phyloP scores from a whole-genome alignment of 2,329 filamentous ascomycete species.

The Aspergillus brasiliensis region DNA sequence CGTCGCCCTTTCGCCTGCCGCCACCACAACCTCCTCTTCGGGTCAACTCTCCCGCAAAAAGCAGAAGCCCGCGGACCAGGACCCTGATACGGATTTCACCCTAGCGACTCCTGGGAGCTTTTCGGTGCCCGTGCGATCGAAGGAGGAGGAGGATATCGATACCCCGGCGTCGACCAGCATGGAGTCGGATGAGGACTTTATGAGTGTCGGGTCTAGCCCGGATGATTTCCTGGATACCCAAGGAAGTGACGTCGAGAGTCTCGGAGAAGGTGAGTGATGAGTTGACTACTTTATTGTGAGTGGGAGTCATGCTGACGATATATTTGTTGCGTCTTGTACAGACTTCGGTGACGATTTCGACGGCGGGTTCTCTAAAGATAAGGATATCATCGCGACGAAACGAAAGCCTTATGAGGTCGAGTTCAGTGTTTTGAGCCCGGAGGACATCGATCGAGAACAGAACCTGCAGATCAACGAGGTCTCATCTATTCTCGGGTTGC shows the following conservation, averaged over 20 bases:
- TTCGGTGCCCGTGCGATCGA: slow-evolving; percentile 19
- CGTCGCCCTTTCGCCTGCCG: slow-evolving; percentile 26
- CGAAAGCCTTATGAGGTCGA: slow-evolving; percentile 80
- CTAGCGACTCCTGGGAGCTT: slow-evolving; percentile 13
- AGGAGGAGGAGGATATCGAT: slow-evolving; percentile 39
- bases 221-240: slow-evolving; percentile 67
- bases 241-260: slow-evolving; percentile 70
- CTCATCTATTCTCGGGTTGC: slow-evolving; percentile 84
- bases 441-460: slow-evolving; percentile 82
- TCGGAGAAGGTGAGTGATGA: slow-evolving; percentile 42
- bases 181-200: slow-evolving; percentile 95
- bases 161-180: slow-evolving; percentile 60
- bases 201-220: slow-evolving; percentile 79
- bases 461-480: slow-evolving; percentile 85
- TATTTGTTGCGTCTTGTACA: slow-evolving; percentile 18
- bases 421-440: slow-evolving; percentile 77
- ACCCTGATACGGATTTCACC: slow-evolving; percentile 14
- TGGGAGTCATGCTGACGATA: neutral
- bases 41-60: slow-evolving; percentile 20
- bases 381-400: slow-evolving; percentile 70
- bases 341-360: slow-evolving; percentile 63
- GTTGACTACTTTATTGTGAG: neutral
- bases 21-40: slow-evolving; percentile 26
- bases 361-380: slow-evolving; percentile 65
- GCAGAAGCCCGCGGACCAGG: slow-evolving; percentile 18